These are phyloP conservation scores for Auxenochlorella pyrenoidosa DNA, from an alignment of 139 green algal genomes.

Conservation along the genomic window DNA sequence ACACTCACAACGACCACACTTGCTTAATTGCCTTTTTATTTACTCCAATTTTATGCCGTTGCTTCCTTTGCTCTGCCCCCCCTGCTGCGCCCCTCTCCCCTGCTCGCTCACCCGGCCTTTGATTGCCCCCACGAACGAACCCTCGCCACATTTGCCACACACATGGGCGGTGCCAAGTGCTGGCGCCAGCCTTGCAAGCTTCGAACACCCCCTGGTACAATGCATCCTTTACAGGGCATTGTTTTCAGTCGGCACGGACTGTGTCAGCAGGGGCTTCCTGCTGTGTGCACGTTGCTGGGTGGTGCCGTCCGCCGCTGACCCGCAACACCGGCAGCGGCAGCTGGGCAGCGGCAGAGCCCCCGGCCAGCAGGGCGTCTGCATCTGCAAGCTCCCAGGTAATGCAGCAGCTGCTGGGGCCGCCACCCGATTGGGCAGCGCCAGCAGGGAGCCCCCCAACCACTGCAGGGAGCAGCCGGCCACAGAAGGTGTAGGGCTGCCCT, in stretches of 20 bases:
- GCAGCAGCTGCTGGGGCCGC: slow-evolving; percentile 9
- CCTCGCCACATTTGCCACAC: neutral
- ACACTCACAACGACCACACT: no score
- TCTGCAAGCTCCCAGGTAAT: slow-evolving; percentile 19
- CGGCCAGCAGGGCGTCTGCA: neutral
- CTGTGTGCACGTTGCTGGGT: no score
- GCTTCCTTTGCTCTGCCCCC: neutral
- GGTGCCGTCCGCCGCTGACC: neutral
- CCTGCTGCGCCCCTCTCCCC: neutral
- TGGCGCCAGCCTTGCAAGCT: neutral
- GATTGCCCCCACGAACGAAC: neutral
- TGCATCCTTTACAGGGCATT: neutral
- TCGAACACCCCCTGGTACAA: neutral
- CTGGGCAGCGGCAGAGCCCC: neutral
- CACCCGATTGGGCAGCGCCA: neutral
- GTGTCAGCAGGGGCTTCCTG: neutral
- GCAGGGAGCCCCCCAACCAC: neutral
- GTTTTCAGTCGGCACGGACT: neutral
- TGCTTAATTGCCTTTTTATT: no score
- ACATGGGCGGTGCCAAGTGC: slow-evolving; percentile 2
- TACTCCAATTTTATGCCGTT: neutral
- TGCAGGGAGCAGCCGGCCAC: slow-evolving; percentile 23
- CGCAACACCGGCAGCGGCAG: neutral
- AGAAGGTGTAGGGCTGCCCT: slow-evolving; percentile 24
- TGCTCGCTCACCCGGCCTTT: no score